These are phyloP conservation scores for Suillus luteus DNA, from an alignment of 768 basidiomycete species.

Conservation along the genomic window DNA sequence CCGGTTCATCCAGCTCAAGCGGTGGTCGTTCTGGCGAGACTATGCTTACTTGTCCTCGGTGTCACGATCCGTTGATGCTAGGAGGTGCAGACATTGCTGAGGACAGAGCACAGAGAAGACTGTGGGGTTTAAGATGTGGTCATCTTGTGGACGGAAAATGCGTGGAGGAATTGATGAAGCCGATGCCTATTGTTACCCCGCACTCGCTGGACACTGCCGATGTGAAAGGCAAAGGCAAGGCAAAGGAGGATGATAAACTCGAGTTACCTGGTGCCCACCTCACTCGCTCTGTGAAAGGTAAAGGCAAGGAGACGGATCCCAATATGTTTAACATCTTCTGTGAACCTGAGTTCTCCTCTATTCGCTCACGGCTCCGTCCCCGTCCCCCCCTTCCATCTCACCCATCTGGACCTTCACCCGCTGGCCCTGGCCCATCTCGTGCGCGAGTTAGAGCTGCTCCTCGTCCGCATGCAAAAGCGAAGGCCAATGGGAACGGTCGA, in stretches of 20 bases:
- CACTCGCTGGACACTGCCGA: slow-evolving; percentile 14
- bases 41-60: slow-evolving; percentile 66
- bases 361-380: slow-evolving; percentile 62
- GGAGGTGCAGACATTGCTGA: slow-evolving; percentile 49
- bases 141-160: slow-evolving; percentile 83
- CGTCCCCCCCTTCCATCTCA: slow-evolving; percentile 30
- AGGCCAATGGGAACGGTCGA: slow-evolving; percentile 38
- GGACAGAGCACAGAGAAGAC: slow-evolving; percentile 46
- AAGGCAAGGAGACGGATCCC: slow-evolving; percentile 38
- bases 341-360: slow-evolving; percentile 34
- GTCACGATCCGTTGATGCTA: slow-evolving; percentile 63
- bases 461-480: slow-evolving; percentile 18
- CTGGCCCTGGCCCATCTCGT: slow-evolving; percentile 12
- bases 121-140: slow-evolving; percentile 78
- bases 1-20: slow-evolving; percentile 26
- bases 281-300: slow-evolving; percentile 17
- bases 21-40: slow-evolving; percentile 34
- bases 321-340: slow-evolving; percentile 16
- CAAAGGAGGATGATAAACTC: slow-evolving; percentile 9
- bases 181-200: slow-evolving; percentile 21
- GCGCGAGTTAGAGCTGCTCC: slow-evolving; percentile 9
- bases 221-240: slow-evolving; percentile 36
- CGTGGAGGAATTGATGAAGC: slow-evolving; percentile 56
- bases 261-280: slow-evolving; percentile 1
- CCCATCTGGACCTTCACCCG: slow-evolving; percentile 10